Evolutionary conservation across 176 grass and related monocot genomes (phyloP).

Genomic region (Calamus simplicifolius): DNA sequence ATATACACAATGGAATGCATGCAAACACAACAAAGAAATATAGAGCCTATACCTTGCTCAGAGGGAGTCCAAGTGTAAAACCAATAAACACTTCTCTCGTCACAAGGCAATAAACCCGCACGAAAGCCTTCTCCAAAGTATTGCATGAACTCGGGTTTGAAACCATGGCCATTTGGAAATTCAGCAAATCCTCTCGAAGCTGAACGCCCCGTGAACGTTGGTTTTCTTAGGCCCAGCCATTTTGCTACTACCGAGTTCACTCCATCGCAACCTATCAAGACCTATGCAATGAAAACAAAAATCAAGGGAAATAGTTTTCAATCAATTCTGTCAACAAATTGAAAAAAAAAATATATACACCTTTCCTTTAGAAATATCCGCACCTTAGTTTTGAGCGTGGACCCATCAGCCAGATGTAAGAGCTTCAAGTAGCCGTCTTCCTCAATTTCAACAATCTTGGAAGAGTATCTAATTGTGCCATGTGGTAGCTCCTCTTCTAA

Average conservation of each 20-base stretch:
- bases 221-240: conserved; percentile 42
- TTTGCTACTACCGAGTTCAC: conserved; percentile 67
- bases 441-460: conserved; percentile 51
- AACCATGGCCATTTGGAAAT: conserved; percentile 37
- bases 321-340: too few species aligned
- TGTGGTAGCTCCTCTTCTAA: conserved; percentile 44
- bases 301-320: too few species aligned
- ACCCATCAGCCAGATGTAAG: conserved; percentile 52
- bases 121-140: conserved; percentile 39
- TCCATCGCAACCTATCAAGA: conserved; percentile 57
- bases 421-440: conserved; percentile 36
- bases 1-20: too few species aligned
- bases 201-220: conserved; percentile 28
- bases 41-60: conserved; percentile 2
- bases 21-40: not conserved
- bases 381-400: conserved; percentile 58
- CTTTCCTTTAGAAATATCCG: not conserved
- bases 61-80: conserved; percentile 65
- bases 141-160: conserved; percentile 39
- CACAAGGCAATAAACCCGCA: conserved; percentile 37
- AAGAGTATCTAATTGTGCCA: conserved; percentile 68
- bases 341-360: not conserved
- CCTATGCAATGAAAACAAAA: conserved; percentile 9
- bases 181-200: conserved; percentile 43
- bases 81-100: conserved; percentile 50